phyloP scores from a whole-genome alignment of 2,329 filamentous ascomycete species.

The Huntiella abstrusa region DNA sequence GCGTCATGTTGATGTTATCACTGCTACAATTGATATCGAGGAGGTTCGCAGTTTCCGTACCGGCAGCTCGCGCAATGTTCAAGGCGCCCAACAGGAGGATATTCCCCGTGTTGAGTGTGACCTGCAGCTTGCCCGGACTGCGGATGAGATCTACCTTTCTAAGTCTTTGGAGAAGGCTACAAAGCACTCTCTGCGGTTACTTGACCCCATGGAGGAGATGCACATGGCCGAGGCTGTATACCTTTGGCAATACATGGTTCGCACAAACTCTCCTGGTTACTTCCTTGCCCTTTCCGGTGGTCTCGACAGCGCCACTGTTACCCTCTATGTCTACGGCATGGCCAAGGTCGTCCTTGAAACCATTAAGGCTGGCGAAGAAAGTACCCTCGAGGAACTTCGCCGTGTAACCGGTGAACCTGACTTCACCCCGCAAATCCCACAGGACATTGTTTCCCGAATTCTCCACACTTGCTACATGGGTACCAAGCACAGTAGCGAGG shows the following conservation, averaged over 20 bases:
- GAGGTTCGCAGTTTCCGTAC: slow-evolving; percentile 45
- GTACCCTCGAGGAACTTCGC: slow-evolving; percentile 15
- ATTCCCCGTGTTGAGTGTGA: slow-evolving; percentile 17
- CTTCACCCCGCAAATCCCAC: slow-evolving; percentile 33
- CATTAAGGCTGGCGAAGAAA: slow-evolving; percentile 21
- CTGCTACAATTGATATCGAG: slow-evolving; percentile 50
- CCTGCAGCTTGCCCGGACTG: slow-evolving; percentile 14
- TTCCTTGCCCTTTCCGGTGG: slow-evolving; percentile 30
- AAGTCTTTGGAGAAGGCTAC: slow-evolving; percentile 15
- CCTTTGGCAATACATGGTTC: slow-evolving; percentile 38
- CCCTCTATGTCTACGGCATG: slow-evolving; percentile 25
- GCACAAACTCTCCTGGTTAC: slow-evolving; percentile 30
- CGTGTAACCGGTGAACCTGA: slow-evolving; percentile 14
- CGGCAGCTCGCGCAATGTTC: slow-evolving; percentile 35
- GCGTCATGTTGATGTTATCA: slow-evolving; percentile 45
- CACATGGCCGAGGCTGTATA: slow-evolving; percentile 16
- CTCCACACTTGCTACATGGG: slow-evolving; percentile 36
- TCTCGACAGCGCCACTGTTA: slow-evolving; percentile 15
- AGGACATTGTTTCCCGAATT: slow-evolving; percentile 32
- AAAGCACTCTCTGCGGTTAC: slow-evolving; percentile 13
- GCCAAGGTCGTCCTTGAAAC: slow-evolving; percentile 36
- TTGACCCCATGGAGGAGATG: slow-evolving; percentile 19
- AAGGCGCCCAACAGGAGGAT: slow-evolving; percentile 28
- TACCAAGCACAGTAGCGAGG: slow-evolving; percentile 36
- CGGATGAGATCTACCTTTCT: slow-evolving; percentile 17